Evolutionary conservation across 805 yeast species (phyloP).

Genomic region (Candida pseudofarinosa): DNA sequence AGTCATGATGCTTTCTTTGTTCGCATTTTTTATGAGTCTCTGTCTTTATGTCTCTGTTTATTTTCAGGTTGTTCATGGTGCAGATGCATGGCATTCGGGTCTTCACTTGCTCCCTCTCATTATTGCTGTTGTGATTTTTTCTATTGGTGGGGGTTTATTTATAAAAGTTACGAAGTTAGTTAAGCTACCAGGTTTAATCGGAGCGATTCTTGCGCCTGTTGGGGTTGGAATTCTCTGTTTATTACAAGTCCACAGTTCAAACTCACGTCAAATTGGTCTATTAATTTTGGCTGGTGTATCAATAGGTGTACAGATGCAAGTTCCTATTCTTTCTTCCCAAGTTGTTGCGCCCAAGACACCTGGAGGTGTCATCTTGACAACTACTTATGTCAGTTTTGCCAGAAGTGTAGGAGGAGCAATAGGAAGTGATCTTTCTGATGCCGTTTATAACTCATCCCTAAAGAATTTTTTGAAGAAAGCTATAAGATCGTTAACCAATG

Average conservation of each 20-base stretch:
- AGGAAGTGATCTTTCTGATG: constrained; percentile 39
- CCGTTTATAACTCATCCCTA: constrained; percentile 30
- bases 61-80: constrained; percentile 45
- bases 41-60: constrained; percentile 29
- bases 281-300: constrained; percentile 46
- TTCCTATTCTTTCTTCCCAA: constrained; percentile 42
- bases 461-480: constrained; percentile 9
- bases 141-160: constrained; percentile 34
- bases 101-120: constrained; percentile 41
- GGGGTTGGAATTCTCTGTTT: constrained; percentile 44
- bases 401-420: constrained; percentile 46
- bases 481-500: constrained; percentile 5
- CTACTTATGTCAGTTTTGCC: constrained; percentile 41
- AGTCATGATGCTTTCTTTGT: constrained; percentile 26
- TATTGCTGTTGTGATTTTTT: constrained; percentile 32
- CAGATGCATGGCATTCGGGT: constrained; percentile 44
- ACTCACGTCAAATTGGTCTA: constrained; percentile 38
- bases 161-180: constrained; percentile 37
- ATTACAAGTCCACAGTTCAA: constrained; percentile 34
- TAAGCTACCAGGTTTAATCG: constrained; percentile 36
- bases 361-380: constrained; percentile 47
- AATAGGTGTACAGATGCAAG: constrained; percentile 46
- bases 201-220: constrained; percentile 32
- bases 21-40: constrained; percentile 34
- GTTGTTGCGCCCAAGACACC: constrained; percentile 48